phyloP scores from a whole-genome alignment of 352 stramenopile species.

The Pythium phragmitis region DNA sequence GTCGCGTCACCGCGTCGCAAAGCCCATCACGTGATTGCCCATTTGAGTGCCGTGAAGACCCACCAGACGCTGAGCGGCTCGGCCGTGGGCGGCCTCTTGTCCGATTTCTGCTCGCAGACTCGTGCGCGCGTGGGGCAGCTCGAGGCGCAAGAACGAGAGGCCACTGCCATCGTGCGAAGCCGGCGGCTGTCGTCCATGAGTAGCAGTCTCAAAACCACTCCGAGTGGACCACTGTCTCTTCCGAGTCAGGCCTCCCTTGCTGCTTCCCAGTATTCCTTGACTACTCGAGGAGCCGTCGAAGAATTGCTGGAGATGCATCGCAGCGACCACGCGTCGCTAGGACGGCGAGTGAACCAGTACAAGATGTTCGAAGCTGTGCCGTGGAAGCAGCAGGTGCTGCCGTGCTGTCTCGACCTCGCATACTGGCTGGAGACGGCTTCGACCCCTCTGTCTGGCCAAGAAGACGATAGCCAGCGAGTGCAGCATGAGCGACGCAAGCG shows the following conservation, averaged over 20 bases:
- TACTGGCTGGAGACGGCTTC: background rate
- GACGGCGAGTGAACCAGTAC: slow-evolving; percentile 32
- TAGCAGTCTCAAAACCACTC: background rate
- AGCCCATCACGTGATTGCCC: slow-evolving; percentile 29
- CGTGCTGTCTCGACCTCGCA: slow-evolving; percentile 35
- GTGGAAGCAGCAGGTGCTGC: slow-evolving; percentile 39
- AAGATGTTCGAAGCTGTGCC: slow-evolving; percentile 35
- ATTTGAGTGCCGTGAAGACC: slow-evolving; percentile 41
- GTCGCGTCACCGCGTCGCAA: slow-evolving; percentile 4
- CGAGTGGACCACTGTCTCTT: background rate
- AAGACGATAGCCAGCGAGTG: background rate
- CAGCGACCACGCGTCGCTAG: slow-evolving; percentile 20
- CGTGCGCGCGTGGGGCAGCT: slow-evolving; percentile 28
- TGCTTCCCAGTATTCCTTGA: slow-evolving; percentile 13
- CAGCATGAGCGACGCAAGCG: background rate
- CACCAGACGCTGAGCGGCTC: slow-evolving; percentile 30
- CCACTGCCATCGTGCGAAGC: background rate
- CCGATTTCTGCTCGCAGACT: slow-evolving; percentile 37
- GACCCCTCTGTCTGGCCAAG: background rate
- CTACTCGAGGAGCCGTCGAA: slow-evolving; percentile 22
- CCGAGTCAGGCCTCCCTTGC: slow-evolving; percentile 2
- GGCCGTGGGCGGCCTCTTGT: slow-evolving; percentile 27
- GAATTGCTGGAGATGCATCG: slow-evolving; percentile 29
- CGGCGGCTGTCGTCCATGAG: slow-evolving; percentile 1
- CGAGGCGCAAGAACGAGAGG: slow-evolving; percentile 22